Evolutionary conservation across 2,329 filamentous ascomycete species (phyloP).

Genomic region (Dothideomycetes sp.): DNA sequence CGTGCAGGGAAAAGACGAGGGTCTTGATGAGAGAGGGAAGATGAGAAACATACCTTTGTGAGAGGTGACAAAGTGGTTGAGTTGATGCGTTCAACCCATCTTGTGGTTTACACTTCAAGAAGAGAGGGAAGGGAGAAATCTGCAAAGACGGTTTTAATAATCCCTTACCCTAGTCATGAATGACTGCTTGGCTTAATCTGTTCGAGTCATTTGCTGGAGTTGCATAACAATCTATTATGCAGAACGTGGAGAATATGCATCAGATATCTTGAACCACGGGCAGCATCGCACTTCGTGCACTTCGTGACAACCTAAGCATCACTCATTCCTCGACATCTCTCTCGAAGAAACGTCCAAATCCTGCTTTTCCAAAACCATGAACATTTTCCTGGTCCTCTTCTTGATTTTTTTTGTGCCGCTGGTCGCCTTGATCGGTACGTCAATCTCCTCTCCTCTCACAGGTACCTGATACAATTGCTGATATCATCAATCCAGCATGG

Average conservation of each 20-base stretch:
- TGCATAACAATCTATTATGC: no score
- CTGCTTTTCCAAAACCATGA: constrained; percentile 9
- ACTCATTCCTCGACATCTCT: no score
- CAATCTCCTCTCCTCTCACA: neutral
- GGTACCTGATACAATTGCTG: neutral
- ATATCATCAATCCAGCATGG: constrained; percentile 32
- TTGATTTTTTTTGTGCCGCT: constrained; percentile 15
- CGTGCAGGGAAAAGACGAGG: neutral
- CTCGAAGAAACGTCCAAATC: no score
- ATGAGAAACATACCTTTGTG: constrained; percentile 10
- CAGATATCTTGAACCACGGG: no score
- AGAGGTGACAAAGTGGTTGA: neutral
- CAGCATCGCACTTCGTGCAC: no score
- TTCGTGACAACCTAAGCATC: no score
- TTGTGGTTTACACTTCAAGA: constrained; percentile 1
- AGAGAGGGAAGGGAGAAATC: constrained; percentile 2
- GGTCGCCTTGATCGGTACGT: constrained; percentile 12
- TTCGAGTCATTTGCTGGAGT: no score
- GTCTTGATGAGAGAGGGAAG: no score
- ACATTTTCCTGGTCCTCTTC: constrained; percentile 5
- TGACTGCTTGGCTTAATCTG: no score
- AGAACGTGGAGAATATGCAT: no score
- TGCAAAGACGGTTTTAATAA: no score
- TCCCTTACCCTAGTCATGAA: no score
- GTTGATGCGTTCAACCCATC: constrained; percentile 14